Evolutionary conservation across 805 yeast genomes (phyloP), one percentile per base, ranked within the genome.

Genomic region (Starmerella sirachaensis): DNA sequence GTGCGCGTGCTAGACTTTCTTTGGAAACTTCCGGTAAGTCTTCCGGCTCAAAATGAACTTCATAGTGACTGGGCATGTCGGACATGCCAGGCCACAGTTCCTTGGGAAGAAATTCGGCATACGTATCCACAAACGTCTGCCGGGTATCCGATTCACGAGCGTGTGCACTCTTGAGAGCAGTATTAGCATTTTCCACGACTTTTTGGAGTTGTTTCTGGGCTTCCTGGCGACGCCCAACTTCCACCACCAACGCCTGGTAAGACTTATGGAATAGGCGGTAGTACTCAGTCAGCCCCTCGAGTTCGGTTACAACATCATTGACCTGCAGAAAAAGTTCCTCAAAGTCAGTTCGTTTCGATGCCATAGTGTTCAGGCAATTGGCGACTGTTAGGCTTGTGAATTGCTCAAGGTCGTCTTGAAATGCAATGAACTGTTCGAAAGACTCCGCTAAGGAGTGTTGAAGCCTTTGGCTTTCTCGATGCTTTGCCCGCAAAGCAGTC

Each of bases 41-140:
- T 14, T 46, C 46, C 3, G 38, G 33, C 9, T 41, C 45, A 10
- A 38, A 28, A 14, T 28, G 24, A 17, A 60, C 41, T 18, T 48
- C 40, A 19, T 54, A 59, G 23, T 48, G 45, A 16, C 24, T 28
- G 5, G 62, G 62, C n/a, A 46, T 41, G 42, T 52, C 65, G 24
- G 60, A 56, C 27, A 66, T 55, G 3, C 65, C 65, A 1, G 64
- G 59, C 73, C 74, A 71, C 3, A 72, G 56, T 42, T 70, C 70
- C 31, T 56, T 61, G 0, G 86, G 86, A 11, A 78, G 56, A 45
- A 56, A 77, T 28, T 68, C 69, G 0, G 76, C 78, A 55, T 74
- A 63, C 5, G 57, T 52, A 2, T 52, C 46, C 31, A 73, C 45
- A 45, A 78, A 78, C 9, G 50, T 37, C 14, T 59, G 49, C 28